Percentiles rank a stretch among this genome's conserved stretches.
Conservation (phyloP, 2,329 filamentous ascomycete genomes). For the Bipolaris cookei region DNA sequence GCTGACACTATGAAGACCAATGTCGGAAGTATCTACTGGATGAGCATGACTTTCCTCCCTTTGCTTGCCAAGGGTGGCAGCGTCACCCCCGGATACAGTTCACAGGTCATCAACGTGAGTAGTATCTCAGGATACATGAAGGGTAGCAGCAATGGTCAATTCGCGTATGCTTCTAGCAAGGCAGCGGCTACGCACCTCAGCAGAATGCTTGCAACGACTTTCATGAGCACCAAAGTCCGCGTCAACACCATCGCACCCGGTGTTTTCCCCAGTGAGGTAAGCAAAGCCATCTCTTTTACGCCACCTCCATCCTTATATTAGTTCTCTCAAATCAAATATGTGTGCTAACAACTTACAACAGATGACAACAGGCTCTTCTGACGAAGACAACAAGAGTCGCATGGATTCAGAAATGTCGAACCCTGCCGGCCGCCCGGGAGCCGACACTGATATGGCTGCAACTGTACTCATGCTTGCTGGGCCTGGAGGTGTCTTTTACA, state of each 20-base stretch:
- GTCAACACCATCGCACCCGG: slow-evolving; percentile 50
- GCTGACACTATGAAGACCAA: slow-evolving; percentile 61
- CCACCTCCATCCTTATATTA: not conserved
- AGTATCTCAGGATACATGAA: slow-evolving; percentile 61
- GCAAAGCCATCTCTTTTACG: not conserved
- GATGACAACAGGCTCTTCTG: slow-evolving; percentile 57
- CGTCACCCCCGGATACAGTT: slow-evolving; percentile 56
- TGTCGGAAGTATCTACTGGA: slow-evolving; percentile 59
- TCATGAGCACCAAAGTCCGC: slow-evolving; percentile 52
- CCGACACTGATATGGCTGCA: slow-evolving; percentile 52
- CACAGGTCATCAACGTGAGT: slow-evolving; percentile 61
- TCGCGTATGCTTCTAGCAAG: slow-evolving; percentile 59
- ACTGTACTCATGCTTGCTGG: slow-evolving; percentile 59
- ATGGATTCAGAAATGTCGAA: slow-evolving; percentile 53
- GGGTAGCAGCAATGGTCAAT: slow-evolving; percentile 56
- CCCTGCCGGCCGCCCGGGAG: slow-evolving; percentile 47
- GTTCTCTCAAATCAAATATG: not conserved
- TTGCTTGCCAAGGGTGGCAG: slow-evolving; percentile 58
- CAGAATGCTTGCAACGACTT: slow-evolving; percentile 56
- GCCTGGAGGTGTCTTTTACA: slow-evolving; percentile 59
- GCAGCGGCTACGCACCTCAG: slow-evolving; percentile 56
- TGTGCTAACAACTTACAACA: slow-evolving; percentile 25
- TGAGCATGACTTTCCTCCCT: slow-evolving; percentile 62
- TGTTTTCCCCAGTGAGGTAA: slow-evolving; percentile 50
- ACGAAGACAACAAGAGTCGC: slow-evolving; percentile 56